Base-by-base conservation (phyloP, 257 asterid species). In the Jasminum sambac region DNA sequence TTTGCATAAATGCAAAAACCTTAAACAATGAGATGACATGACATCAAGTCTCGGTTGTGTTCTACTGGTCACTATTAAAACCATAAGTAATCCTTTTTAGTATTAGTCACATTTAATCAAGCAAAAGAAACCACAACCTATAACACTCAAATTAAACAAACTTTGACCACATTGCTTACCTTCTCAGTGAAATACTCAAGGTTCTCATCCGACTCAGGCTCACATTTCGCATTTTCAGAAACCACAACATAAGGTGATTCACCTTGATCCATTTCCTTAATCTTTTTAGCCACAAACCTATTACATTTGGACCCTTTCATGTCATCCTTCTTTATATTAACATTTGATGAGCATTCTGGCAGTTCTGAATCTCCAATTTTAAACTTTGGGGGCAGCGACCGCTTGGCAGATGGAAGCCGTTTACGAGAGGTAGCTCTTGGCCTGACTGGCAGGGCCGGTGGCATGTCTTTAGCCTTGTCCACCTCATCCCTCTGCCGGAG, bases 401-500 rank as follows among this genome's bases (percentile, higher is more conserved):
- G 80, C 83, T 84, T 89, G 11, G 59, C 58, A 0, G 97, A 88
- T 2, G 97, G 98, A 41, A 79, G 89, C 14, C 99, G 89, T 70
- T 91, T 82, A 37, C 90, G 84, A 0, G 90, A 58, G 13, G 83
- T 67, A 13, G 83, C 72, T 84, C 58, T 85, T 8, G 99, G 98
- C 58, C 99, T 83, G 2, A 85, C 71, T 42, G 99, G 99, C 14
- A 95, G 86, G 42, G 89, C 97, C 60, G 99, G 99, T 10, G 97
- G 97, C 68, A 83, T 25, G 74, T 89, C 97, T 76, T 77, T 85
- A 10, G 88, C 87, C 77, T 58, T 75, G 69, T 90, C 93, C 64
- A 57, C 34, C 70, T 84, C 96, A 13, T 86, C 96, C 59, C 84
- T 81, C 39, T 68, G 82, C 82, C 78, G 84, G 72, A 95, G 90